Conservation (phyloP, 1,284 basidiomycete genomes). For the Microbotryum lychnidis-dioicae region DNA sequence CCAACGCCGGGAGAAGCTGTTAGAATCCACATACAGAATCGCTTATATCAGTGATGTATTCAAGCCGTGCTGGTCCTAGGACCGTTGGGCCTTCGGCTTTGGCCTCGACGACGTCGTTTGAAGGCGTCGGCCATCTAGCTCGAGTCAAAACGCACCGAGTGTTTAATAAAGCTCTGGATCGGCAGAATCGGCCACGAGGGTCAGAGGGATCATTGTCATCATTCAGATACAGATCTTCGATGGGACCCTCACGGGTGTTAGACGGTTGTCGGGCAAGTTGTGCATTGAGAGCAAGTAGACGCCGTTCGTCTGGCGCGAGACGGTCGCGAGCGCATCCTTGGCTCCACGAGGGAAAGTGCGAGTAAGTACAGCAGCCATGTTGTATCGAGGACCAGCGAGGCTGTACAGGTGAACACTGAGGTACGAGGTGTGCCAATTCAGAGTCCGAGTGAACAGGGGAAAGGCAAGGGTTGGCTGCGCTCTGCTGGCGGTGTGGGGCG, state of each 20-base stretch:
- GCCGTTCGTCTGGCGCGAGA: background rate
- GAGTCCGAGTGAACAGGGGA: too few species aligned
- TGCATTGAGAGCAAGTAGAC: conserved; percentile 26
- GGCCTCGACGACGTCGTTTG: too few species aligned
- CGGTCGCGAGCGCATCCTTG: conserved; percentile 6
- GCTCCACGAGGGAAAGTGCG: background rate
- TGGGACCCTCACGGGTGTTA: conserved; percentile 18
- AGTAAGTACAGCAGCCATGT: too few species aligned
- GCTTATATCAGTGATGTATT: background rate
- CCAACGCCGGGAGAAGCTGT: conserved; percentile 28
- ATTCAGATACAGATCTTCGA: background rate
- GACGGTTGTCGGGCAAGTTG: conserved; percentile 30
- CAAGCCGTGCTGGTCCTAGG: background rate
- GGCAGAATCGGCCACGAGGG: background rate
- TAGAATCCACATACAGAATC: background rate
- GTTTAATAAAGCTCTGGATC: conserved; percentile 16
- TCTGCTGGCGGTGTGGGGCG: too few species aligned
- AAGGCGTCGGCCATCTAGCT: background rate
- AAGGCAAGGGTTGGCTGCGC: too few species aligned
- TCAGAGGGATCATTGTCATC: background rate
- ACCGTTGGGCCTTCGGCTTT: too few species aligned
- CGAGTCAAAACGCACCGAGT: conserved; percentile 8
- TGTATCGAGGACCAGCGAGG: too few species aligned
- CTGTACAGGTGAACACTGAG: too few species aligned
- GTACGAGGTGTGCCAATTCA: too few species aligned